Evolutionary conservation across 169 alveolate genomes (phyloP).

Genomic region (Babesia bovis): DNA sequence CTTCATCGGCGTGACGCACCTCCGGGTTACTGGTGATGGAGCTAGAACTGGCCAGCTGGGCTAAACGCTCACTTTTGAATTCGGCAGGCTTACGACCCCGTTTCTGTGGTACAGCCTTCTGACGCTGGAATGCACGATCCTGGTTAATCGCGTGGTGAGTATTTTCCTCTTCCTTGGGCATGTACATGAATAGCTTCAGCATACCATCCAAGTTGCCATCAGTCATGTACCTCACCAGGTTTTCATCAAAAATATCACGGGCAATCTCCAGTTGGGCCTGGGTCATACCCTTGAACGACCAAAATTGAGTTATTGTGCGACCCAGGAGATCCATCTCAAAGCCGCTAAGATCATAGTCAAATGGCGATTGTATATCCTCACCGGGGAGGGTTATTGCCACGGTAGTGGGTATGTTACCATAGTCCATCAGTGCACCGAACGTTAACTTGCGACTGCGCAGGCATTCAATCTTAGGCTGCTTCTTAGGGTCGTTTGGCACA

Average conservation of each 20-base stretch:
- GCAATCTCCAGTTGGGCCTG: conserved; percentile 28
- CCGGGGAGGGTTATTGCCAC: conserved; percentile 14
- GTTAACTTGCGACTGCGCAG: background rate
- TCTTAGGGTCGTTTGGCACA: background rate
- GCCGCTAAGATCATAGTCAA: conserved; percentile 5
- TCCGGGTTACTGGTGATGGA: background rate
- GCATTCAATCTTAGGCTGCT: background rate
- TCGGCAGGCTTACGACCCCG: conserved; percentile 38
- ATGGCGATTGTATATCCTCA: conserved; percentile 18
- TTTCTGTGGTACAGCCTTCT: conserved; percentile 3
- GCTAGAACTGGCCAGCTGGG: conserved; percentile 5
- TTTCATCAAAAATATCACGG: conserved; percentile 10
- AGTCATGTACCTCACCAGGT: conserved; percentile 15
- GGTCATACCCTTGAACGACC: conserved; percentile 41
- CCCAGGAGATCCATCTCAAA: conserved; percentile 36
- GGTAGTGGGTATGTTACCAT: conserved; percentile 33
- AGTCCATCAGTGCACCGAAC: background rate
- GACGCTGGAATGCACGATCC: conserved; percentile 13
- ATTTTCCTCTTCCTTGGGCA: conserved; percentile 27
- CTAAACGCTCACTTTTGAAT: conserved; percentile 1
- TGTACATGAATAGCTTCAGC: conserved; percentile 10
- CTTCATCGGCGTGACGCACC: conserved; percentile 5
- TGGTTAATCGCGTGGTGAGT: conserved; percentile 3
- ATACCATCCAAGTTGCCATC: conserved; percentile 27
- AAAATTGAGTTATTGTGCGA: conserved; percentile 37